Evolutionary conservation across 139 green algal species (phyloP).

Genomic region (Zygnema cylindricum): DNA sequence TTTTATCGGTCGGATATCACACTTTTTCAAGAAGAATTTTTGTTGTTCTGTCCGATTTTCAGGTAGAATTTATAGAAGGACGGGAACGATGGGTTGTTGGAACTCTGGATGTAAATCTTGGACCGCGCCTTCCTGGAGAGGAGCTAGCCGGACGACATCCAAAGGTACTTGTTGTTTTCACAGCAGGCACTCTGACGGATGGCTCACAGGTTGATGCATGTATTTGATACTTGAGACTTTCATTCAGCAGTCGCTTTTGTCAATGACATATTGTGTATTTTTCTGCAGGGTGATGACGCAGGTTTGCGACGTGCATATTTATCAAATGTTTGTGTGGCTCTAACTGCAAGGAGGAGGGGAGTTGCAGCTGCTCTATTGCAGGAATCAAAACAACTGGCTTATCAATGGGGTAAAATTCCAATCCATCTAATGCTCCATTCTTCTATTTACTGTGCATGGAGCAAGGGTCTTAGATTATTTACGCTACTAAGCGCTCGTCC

Average conservation of each 20-base stretch:
- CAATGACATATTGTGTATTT: no score
- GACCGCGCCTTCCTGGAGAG: constrained; percentile 31
- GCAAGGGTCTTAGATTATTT: no score
- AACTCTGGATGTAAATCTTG: constrained; percentile 47
- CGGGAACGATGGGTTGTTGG: constrained; percentile 3
- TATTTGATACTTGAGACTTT: no score
- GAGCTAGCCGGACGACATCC: constrained; percentile 28
- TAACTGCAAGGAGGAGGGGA: constrained; percentile 25
- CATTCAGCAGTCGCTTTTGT: no score
- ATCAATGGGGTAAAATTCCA: neutral
- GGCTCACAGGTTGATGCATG: no score
- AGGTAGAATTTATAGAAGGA: constrained; percentile 1
- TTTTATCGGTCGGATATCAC: no score
- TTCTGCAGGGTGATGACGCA: constrained; percentile 25
- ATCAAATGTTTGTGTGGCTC: constrained; percentile 49
- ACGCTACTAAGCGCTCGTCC: no score
- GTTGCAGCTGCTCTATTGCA: constrained; percentile 6
- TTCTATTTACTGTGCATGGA: neutral
- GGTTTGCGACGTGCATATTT: constrained; percentile 16
- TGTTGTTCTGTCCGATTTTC: no score
- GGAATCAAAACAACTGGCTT: neutral
- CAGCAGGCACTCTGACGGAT: no score
- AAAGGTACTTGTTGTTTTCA: constrained; percentile 17
- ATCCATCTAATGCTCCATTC: neutral
- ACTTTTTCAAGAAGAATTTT: no score